Conservation (phyloP, 768 basidiomycete species). For the Tulasnella sp. region DNA sequence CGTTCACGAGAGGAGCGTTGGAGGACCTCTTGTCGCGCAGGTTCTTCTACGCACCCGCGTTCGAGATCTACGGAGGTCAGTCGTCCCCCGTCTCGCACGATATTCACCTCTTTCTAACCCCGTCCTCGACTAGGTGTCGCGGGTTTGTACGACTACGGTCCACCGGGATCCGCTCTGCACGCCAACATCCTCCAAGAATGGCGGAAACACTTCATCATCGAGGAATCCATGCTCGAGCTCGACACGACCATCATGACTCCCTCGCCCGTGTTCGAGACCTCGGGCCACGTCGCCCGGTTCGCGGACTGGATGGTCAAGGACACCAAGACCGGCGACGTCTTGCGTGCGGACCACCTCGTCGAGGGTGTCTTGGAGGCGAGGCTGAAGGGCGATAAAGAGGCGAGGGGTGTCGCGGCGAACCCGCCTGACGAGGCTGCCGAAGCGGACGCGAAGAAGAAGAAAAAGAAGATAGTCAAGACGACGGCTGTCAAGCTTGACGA, state of each 20-base stretch:
- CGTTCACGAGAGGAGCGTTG: constrained; percentile 77
- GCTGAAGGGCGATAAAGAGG: constrained; percentile 82
- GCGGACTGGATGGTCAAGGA: constrained; percentile 99
- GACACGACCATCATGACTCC: constrained; percentile 98
- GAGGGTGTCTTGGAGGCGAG: constrained; percentile 85
- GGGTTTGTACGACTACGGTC: constrained; percentile 96
- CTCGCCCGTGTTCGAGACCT: constrained; percentile 86
- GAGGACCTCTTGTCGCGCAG: constrained; percentile 79
- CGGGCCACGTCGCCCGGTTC: constrained; percentile 95
- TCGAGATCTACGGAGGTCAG: constrained; percentile 97
- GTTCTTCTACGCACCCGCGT: constrained; percentile 97
- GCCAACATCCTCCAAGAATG: constrained; percentile 95
- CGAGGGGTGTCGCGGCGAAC: constrained; percentile 61
- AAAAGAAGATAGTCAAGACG: constrained; percentile 49
- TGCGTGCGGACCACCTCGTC: constrained; percentile 93
- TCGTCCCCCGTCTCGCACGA: neutral
- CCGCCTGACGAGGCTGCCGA: constrained; percentile 39
- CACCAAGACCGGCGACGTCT: constrained; percentile 84
- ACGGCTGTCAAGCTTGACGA: constrained; percentile 65
- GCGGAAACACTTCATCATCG: constrained; percentile 96
- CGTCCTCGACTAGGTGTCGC: constrained; percentile 63
- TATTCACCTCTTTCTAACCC: neutral
- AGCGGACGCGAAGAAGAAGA: constrained; percentile 62
- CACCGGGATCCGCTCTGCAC: constrained; percentile 88
- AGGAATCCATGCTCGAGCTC: constrained; percentile 96